Conservation (phyloP, 169 alveolate species). For the Eimeria necatrix region DNA sequence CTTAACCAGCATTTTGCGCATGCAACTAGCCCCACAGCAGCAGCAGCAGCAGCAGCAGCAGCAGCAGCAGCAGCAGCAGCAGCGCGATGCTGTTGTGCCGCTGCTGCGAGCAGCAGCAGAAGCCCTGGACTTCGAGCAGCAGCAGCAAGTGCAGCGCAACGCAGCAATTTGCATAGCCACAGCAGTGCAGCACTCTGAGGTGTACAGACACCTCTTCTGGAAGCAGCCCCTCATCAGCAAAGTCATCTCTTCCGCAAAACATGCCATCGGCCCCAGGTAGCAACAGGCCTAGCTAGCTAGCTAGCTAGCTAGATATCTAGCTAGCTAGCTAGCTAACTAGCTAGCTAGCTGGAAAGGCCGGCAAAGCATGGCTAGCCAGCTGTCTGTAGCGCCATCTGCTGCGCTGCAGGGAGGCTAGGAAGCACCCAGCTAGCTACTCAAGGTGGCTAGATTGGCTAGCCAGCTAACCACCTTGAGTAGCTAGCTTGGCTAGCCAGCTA, state of each 20-base stretch:
- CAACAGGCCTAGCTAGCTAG: no score
- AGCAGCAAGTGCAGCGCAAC: slow-evolving; percentile 51
- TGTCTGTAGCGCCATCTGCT: background rate
- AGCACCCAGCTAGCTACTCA: no score
- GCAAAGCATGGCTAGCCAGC: background rate
- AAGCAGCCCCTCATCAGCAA: slow-evolving; percentile 44
- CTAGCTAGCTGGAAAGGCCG: background rate
- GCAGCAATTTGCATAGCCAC: slow-evolving; percentile 48
- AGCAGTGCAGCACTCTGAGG: slow-evolving; percentile 44
- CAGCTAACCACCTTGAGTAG: no score
- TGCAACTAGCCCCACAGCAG: background rate
- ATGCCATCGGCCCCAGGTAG: background rate
- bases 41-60: slow-evolving; percentile 7
- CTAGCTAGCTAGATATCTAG: background rate
- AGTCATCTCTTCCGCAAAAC: slow-evolving; percentile 16
- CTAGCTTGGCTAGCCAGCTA: no score
- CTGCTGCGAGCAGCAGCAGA: slow-evolving; percentile 45
- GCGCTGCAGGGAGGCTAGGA: background rate
- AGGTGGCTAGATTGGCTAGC: no score
- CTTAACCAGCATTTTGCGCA: background rate
- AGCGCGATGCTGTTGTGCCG: background rate
- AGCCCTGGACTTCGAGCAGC: slow-evolving; percentile 52
- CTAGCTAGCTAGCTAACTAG: background rate
- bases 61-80: slow-evolving; percentile 21
- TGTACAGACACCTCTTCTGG: slow-evolving; percentile 18